Evolutionary conservation across 2,329 filamentous ascomycete genomes (phyloP).

Genomic region (Colletotrichum incanum): DNA sequence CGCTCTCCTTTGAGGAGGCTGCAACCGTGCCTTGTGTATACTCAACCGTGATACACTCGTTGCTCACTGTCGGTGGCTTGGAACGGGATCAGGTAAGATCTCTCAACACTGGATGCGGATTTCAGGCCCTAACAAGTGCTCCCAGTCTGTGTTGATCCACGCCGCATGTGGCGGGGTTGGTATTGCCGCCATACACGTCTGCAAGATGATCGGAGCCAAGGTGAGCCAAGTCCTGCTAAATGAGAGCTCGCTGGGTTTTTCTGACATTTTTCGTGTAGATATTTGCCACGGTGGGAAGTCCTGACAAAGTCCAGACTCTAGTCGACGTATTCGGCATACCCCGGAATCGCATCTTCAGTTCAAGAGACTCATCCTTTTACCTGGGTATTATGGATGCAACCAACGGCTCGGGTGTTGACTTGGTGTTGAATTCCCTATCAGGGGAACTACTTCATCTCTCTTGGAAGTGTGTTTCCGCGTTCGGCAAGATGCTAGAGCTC

Average conservation of each 20-base stretch:
- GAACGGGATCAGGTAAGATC: slow-evolving; percentile 1
- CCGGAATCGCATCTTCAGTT: slow-evolving; percentile 52
- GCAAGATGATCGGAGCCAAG: slow-evolving; percentile 20
- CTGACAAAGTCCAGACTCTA: slow-evolving; percentile 55
- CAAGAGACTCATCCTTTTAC: slow-evolving; percentile 51
- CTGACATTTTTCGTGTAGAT: slow-evolving; percentile 46
- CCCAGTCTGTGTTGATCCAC: slow-evolving; percentile 44
- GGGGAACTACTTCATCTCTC: slow-evolving; percentile 59
- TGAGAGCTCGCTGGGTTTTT: not conserved
- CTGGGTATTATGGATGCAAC: slow-evolving; percentile 49
- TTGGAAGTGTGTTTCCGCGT: slow-evolving; percentile 61
- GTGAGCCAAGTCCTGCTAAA: slow-evolving; percentile 47
- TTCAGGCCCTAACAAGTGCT: slow-evolving; percentile 50
- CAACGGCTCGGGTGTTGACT: slow-evolving; percentile 52
- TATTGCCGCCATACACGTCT: slow-evolving; percentile 11
- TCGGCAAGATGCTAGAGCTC: slow-evolving; percentile 63
- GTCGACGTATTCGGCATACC: slow-evolving; percentile 52
- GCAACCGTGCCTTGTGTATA: slow-evolving; percentile 51
- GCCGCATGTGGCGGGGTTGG: slow-evolving; percentile 19
- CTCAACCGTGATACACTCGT: slow-evolving; percentile 47
- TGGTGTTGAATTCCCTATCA: slow-evolving; percentile 59
- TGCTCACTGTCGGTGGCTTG: not conserved
- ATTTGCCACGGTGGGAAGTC: slow-evolving; percentile 54
- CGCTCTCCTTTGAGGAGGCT: slow-evolving; percentile 45
- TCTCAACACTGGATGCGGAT: not conserved